Evolutionary conservation across 2,329 filamentous ascomycete genomes (phyloP).

Genomic region (Stemphylium vesicarium): DNA sequence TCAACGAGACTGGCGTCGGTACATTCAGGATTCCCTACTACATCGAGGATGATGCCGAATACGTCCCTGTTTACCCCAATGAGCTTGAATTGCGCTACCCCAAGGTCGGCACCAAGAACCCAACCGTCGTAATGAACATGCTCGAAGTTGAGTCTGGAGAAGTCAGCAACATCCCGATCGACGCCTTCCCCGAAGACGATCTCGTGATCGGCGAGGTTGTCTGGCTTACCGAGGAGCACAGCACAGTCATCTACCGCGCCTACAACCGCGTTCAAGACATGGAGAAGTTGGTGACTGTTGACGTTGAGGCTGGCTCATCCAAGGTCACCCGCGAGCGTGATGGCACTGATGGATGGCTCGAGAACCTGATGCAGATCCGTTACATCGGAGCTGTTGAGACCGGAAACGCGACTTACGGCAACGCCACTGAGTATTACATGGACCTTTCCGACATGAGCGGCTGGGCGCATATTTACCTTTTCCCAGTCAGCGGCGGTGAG

Average conservation of each 20-base stretch:
- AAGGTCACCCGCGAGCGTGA: constrained; percentile 63
- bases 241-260: constrained; percentile 67
- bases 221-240: constrained; percentile 69
- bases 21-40: constrained; percentile 72
- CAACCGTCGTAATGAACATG: constrained; percentile 66
- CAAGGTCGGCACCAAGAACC: constrained; percentile 72
- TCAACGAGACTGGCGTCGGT: constrained; percentile 70
- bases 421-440: constrained; percentile 62
- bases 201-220: constrained; percentile 71
- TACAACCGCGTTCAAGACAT: constrained; percentile 73
- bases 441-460: constrained; percentile 71
- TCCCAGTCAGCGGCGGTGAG: constrained; percentile 62
- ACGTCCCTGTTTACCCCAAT: constrained; percentile 65
- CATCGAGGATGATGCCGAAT: constrained; percentile 62
- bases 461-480: constrained; percentile 71
- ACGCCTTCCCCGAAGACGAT: constrained; percentile 65
- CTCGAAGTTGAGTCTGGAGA: constrained; percentile 59
- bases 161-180: constrained; percentile 57
- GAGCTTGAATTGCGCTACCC: constrained; percentile 71
- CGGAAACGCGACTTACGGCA: constrained; percentile 44
- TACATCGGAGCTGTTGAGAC: constrained; percentile 58
- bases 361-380: constrained; percentile 63
- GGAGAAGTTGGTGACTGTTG: constrained; percentile 67
- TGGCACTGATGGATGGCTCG: constrained; percentile 67
- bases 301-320: constrained; percentile 57